Conservation (phyloP, 352 stramenopile species). For the Globisporangium yorkense region DNA sequence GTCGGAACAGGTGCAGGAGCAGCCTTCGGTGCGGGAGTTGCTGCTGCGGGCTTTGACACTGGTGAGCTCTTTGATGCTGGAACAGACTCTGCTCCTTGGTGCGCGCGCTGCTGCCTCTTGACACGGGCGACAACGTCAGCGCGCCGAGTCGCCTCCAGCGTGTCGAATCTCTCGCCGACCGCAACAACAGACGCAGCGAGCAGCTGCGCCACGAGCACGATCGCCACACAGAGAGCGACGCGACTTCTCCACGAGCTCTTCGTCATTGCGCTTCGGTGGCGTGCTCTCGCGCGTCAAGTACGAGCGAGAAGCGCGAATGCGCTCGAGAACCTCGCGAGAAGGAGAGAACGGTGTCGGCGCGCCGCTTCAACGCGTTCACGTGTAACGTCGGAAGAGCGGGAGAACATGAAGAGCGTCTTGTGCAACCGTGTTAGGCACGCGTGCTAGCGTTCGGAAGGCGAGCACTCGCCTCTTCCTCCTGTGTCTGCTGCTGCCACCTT, state of each 20-base stretch:
- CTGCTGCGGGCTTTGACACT: not conserved
- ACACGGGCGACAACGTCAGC: not conserved
- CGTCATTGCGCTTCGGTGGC: not conserved
- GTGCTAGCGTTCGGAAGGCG: no score
- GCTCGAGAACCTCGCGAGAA: no score
- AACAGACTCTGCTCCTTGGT: not conserved
- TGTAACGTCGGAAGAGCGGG: no score
- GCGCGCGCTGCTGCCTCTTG: not conserved
- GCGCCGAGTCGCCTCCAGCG: not conserved
- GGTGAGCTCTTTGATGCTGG: not conserved
- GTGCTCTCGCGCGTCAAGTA: not conserved
- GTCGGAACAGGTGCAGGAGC: not conserved
- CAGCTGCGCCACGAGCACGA: not conserved
- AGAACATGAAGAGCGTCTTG: no score
- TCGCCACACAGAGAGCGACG: not conserved
- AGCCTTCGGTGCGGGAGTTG: not conserved
- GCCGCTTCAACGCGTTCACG: no score
- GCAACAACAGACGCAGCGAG: not conserved
- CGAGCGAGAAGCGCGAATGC: no score
- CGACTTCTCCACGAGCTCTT: not conserved
- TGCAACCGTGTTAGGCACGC: no score
- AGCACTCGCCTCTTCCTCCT: no score
- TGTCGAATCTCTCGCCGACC: not conserved
- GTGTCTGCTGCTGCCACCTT: not conserved
- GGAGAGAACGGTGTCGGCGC: no score